Base-by-base conservation (phyloP, 2,329 filamentous ascomycete species). In the Colletotrichum phormii region DNA sequence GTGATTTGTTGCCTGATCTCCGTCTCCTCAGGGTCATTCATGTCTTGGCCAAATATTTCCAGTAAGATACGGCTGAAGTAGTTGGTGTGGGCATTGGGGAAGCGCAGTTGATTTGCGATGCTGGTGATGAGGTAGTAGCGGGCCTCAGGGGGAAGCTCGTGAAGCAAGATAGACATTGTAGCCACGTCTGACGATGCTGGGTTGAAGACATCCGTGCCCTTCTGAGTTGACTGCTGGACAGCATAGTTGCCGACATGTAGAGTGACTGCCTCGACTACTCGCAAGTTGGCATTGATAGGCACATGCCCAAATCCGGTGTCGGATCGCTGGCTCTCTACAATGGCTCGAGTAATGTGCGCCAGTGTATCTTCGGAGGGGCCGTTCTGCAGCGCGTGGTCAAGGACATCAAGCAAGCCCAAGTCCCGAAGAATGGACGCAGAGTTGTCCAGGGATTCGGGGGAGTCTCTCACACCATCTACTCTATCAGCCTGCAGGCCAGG, bases 1-100 rank as follows among this genome's bases (percentile, higher is more conserved):
- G 95, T 94, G 71, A 99, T 96, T 81, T 97, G 94, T 84, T 98
- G 93, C 46, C 96, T 94, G 60, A 98, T 92, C 75, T 95, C 93
- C 1, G 88, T 89, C 78, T 96, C 94, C 79, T 97, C 94, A 18
- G 93, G 91, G 77, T 93, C 92, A 80, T 83, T 88, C 79, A 88
- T 86, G 84, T 97, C 94, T 75, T 90, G 90, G 24, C 92, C 94
- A 82, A 98, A 98, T 51, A 98, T 87, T 77, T 97, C 91, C 60
- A 98, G 88, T 55, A 98, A 87, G 15, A 93, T 89, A 78, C 95
- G 94, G 80, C 92, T 95, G 84, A 98, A 99, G 84, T 97, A 99
- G 79, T 95, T 93, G 13, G 97, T 99, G 79, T 97, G 92, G 61
- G 92, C 91, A 79, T 95, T 97, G 12, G 95, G 95, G 81, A 93